Conservation (phyloP, 305 asterid species). For the Plantago lanceolata region DNA sequence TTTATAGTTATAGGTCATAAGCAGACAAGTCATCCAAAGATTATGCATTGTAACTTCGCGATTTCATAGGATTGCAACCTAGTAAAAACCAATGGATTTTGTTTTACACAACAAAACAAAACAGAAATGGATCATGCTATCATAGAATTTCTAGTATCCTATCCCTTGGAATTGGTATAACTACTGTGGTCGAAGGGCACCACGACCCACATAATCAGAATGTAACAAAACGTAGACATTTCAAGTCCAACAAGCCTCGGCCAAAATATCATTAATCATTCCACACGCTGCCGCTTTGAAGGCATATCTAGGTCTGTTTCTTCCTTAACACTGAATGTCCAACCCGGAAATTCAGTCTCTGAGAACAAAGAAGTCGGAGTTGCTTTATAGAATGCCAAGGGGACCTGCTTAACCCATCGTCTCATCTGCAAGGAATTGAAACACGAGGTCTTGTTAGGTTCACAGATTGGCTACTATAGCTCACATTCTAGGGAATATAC, state of each 20-base stretch:
- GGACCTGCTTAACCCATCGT: conserved; percentile 84
- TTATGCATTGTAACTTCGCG: neutral
- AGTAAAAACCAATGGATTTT: neutral
- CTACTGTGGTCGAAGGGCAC: neutral
- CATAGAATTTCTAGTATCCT: neutral
- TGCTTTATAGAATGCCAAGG: conserved; percentile 76
- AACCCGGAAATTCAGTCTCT: conserved; percentile 69
- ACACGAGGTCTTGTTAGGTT: neutral
- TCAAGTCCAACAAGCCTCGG: neutral
- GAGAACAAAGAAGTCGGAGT: conserved; percentile 68
- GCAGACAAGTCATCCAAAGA: conserved; percentile 10
- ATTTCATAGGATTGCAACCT: neutral
- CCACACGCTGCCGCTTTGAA: conserved; percentile 43
- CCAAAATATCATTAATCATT: conserved; percentile 10
- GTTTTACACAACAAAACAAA: neutral
- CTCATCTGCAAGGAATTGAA: conserved; percentile 49
- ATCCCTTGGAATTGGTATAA: neutral
- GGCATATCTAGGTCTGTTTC: conserved; percentile 21
- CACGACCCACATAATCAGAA: neutral
- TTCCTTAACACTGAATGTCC: conserved; percentile 58
- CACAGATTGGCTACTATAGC: neutral
- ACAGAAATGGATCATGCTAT: neutral
- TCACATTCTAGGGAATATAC: neutral
- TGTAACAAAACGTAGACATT: conserved; percentile 1
- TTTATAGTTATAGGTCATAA: conserved; percentile 5